Evolutionary conservation across 2,329 filamentous ascomycete genomes (phyloP).

Genomic region (Alternaria triticimaculans): DNA sequence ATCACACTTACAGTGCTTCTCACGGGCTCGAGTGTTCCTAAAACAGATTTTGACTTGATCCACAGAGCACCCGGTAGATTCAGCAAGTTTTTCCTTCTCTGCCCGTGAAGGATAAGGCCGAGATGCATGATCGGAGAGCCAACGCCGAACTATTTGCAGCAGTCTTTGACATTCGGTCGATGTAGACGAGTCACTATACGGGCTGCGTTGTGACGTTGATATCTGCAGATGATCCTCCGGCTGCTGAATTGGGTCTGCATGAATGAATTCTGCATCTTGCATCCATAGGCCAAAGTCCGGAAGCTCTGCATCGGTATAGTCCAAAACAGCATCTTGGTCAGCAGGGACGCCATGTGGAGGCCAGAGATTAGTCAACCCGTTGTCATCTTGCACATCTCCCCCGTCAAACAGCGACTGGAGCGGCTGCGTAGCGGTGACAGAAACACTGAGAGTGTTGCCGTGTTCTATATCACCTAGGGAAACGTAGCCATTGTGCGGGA

Average conservation of each 20-base stretch:
- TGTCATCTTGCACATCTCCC: not conserved
- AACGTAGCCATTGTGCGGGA: not conserved
- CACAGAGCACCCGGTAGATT: not conserved
- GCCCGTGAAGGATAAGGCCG: conserved; percentile 5
- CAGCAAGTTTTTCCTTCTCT: not conserved
- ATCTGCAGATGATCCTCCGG: rapidly evolving
- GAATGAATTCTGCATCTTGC: no score
- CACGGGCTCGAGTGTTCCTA: conserved; percentile 13
- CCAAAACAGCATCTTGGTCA: no score
- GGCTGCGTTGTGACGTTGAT: not conserved
- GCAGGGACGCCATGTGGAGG: not conserved
- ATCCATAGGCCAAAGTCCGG: not conserved
- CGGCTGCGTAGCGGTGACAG: not conserved
- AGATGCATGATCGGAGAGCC: conserved; percentile 4
- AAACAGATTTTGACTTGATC: conserved; percentile 9
- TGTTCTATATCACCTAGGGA: not conserved
- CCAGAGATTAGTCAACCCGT: rapidly evolving
- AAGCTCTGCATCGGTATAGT: rapidly evolving
- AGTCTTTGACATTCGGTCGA: not conserved
- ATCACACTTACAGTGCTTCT: conserved; percentile 1
- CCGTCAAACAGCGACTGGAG: not conserved
- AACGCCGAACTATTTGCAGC: not conserved
- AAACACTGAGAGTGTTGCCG: rapidly evolving
- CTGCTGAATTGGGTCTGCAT: not conserved
- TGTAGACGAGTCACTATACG: no score